Base-by-base conservation (phyloP, 148 eudicot genomes). In the Rhododendron henanense region DNA sequence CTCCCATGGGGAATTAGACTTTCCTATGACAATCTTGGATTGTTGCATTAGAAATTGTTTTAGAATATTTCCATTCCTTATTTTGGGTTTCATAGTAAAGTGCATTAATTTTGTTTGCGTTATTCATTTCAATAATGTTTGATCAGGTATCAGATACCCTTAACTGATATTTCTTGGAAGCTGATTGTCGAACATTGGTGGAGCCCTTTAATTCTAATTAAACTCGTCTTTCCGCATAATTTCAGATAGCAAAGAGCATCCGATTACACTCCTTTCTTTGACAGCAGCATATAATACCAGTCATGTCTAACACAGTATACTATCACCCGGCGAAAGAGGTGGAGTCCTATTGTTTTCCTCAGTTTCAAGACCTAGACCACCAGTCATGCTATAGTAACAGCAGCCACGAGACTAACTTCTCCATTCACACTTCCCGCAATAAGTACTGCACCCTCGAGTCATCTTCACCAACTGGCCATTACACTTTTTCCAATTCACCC, bases 281-380 rank as follows among this genome's bases (percentile, higher is more conserved):
- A 23, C 67, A n/a, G 63, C 63, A 78, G 81, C 75, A 48, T 15
- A 50, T 5, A 81, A 83, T 41, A 39, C 76, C 78, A 71, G 84
- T 50, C 2, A 93, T 93, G 94, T 90, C 92, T 77, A 90, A 90
- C 81, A 87, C 90, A 81, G 78, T 93, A 53, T 90, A 90, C 82
- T 87, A 79, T 84, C 89, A 83, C 85, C 88, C 91, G 28, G 87
- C 85, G 84, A 89, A 88, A 57, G 92, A 91, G 21, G 69, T 87
- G 33, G 92, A 91, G 67, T 76, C 90, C 55, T 88, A 81, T 55
- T 63, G 87, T 82, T 74, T 87, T 84, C 91, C 92, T 89, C 91
- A 85, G 75, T 90, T 82, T 87, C 95, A 89, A 81, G 75, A 84
- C 3, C 63, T 85, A 79, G 88, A 87, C 63, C 90, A 88, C 19